Evolutionary conservation across 2,329 filamentous ascomycete species (phyloP), one percentile per base, ranked within the genome.

Genomic region (Fusarium sp.): DNA sequence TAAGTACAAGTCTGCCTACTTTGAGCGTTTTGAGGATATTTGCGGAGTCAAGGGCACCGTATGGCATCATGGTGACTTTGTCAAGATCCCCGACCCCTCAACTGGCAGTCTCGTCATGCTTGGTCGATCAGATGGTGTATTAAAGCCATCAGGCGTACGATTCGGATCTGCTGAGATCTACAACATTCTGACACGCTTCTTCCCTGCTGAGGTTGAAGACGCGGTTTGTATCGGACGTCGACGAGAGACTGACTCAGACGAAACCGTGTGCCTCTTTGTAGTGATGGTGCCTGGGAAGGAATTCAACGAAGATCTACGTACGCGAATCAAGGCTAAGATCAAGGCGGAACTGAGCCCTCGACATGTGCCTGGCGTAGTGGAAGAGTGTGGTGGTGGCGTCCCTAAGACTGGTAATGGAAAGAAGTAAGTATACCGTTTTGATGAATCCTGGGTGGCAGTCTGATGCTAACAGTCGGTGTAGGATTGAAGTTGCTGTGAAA

Each of bases 161-260:
- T 98, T 99, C 76, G 95, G 95, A 6, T 94, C 91, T 33, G 94
- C 95, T 1, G 96, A 99, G 83, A 97, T 99, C 21, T 98, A 98
- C 80, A 98, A 97, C 77, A 85, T 98, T n/a, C 82, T 98, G 28
- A 88, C 96, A 3, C 89, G 92, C 70, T 92, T 94, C 80, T 98
- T 98, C 73, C 87, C 90, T 0, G 81, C 85, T 13, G 88, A 95
- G 57, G 84, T 98, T 19, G 91, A 94, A 62, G 95, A 99, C 74
- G 93, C 93, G 1, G 84, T 98, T 3, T 98, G 95, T 75, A 89
- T 98, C 36, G 95, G 96, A 0, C 86, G 94, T 4, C 84, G 94
- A 58, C 87, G 89, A 19, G 84, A 88, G 53, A 84, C 85, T 5
- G 94, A 97, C 75, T 83, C 84, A 0, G 94, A 97, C 75, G 94